Conservation (phyloP, 768 basidiomycete genomes). For the Pleurotus citrinopileatus region DNA sequence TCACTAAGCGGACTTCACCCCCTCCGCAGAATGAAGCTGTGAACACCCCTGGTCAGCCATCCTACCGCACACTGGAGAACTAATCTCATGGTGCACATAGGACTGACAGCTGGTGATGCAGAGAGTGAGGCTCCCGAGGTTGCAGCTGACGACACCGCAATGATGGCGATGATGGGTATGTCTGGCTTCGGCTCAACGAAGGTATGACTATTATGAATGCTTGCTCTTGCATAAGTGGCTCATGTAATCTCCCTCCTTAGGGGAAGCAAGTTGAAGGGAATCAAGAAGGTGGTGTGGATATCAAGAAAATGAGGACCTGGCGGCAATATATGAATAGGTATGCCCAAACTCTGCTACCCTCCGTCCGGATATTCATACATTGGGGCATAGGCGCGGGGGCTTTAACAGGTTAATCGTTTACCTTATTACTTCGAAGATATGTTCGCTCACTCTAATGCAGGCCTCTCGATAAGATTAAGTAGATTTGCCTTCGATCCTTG, state of each 20-base stretch:
- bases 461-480: conserved; percentile 96
- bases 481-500: conserved; percentile 15
- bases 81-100: conserved; percentile 5
- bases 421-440: neutral
- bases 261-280: conserved; percentile 81
- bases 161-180: conserved; percentile 92
- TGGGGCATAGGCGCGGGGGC: conserved; percentile 63
- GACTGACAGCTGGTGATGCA: conserved; percentile 26
- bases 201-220: no score
- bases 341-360: conserved; percentile 15
- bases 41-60: conserved; percentile 15
- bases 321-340: conserved; percentile 98
- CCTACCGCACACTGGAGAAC: conserved; percentile 9
- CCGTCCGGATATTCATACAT: conserved; percentile 12
- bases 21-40: conserved; percentile 17
- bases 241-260: no score
- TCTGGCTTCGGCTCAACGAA: conserved; percentile 87
- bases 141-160: conserved; percentile 68
- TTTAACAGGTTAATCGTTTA: conserved; percentile 63
- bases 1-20: conserved; percentile 20
- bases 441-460: conserved; percentile 35
- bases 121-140: conserved; percentile 52
- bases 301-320: conserved; percentile 90
- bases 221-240: no score
- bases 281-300: conserved; percentile 61